Evolutionary conservation across 164 flowering plant species (phyloP).

Genomic region (Vitis riparia): DNA sequence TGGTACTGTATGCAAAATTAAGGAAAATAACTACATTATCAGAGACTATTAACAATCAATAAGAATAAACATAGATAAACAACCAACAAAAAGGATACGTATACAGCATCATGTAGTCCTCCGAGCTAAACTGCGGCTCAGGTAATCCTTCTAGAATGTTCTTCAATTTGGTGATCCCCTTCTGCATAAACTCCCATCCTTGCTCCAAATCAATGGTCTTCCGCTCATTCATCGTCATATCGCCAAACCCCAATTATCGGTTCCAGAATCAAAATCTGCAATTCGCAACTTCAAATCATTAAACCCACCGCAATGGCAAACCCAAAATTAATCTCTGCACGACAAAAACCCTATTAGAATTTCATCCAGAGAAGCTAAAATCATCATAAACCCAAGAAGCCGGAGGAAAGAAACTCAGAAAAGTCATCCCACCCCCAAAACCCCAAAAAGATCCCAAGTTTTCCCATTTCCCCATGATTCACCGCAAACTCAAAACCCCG

Average conservation of each 20-base stretch:
- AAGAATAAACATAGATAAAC: background rate
- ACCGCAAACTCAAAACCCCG: background rate
- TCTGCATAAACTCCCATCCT: slow-evolving; percentile 85
- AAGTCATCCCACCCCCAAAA: slow-evolving; percentile 2
- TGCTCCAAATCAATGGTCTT: slow-evolving; percentile 74
- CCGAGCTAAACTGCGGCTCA: slow-evolving; percentile 70
- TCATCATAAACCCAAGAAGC: background rate
- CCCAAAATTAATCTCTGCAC: background rate
- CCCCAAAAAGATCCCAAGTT: background rate
- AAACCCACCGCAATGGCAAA: background rate
- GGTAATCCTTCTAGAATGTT: slow-evolving; percentile 74
- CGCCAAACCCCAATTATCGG: background rate
- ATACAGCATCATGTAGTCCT: slow-evolving; percentile 85
- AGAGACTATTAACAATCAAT: slow-evolving; percentile 4
- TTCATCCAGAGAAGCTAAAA: background rate
- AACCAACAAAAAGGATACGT: slow-evolving; percentile 50
- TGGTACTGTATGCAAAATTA: slow-evolving; percentile 52
- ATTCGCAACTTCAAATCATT: background rate
- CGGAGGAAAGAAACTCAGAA: background rate
- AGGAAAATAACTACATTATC: slow-evolving; percentile 10
- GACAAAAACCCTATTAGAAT: slow-evolving; percentile 5
- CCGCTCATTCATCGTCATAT: slow-evolving; percentile 52
- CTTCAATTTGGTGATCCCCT: slow-evolving; percentile 80
- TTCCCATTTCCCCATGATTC: background rate
- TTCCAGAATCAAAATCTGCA: slow-evolving; percentile 12